Evolutionary conservation across 805 yeast species (phyloP).

Genomic region (Torulaspora gathmanii): DNA sequence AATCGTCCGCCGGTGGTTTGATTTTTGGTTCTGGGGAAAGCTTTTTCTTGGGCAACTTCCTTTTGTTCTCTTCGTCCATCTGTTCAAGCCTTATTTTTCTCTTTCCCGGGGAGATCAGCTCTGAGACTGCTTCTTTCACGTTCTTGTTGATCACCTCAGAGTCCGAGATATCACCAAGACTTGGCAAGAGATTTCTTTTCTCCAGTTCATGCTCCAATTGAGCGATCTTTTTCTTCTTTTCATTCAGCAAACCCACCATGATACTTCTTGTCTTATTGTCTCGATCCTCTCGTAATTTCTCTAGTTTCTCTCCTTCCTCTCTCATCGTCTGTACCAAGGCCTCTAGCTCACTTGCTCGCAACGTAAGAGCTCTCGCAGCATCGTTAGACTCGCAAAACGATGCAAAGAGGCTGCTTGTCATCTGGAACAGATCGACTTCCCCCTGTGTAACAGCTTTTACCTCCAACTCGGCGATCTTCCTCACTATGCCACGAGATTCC

Average conservation of each 20-base stretch:
- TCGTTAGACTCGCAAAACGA: slow-evolving; percentile 17
- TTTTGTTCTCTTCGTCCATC: neutral
- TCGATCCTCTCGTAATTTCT: slow-evolving; percentile 18
- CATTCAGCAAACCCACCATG: slow-evolving; percentile 25
- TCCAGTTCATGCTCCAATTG: slow-evolving; percentile 16
- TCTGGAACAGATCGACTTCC: slow-evolving; percentile 28
- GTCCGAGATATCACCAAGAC: slow-evolving; percentile 12
- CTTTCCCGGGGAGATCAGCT: slow-evolving; percentile 27
- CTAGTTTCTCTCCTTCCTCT: slow-evolving; percentile 13
- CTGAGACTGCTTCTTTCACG: slow-evolving; percentile 17
- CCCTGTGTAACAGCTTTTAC: slow-evolving; percentile 12
- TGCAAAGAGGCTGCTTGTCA: slow-evolving; percentile 19
- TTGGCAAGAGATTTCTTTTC: neutral
- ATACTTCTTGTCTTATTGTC: slow-evolving; percentile 23
- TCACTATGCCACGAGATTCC: slow-evolving; percentile 17
- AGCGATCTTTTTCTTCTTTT: slow-evolving; percentile 25
- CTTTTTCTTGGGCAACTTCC: slow-evolving; percentile 1
- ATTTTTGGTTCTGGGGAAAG: slow-evolving; percentile 3
- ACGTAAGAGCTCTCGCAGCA: neutral
- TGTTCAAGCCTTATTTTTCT: slow-evolving; percentile 7
- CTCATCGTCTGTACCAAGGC: slow-evolving; percentile 3
- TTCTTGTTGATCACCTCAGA: slow-evolving; percentile 18
- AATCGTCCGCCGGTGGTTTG: slow-evolving; percentile 11
- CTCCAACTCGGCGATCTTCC: slow-evolving; percentile 23
- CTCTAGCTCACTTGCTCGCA: slow-evolving; percentile 1